Evolutionary conservation across 208 protist species (phyloP), one percentile per base, ranked within the genome.

Genomic region (Acanthamoeba divionensis): DNA sequence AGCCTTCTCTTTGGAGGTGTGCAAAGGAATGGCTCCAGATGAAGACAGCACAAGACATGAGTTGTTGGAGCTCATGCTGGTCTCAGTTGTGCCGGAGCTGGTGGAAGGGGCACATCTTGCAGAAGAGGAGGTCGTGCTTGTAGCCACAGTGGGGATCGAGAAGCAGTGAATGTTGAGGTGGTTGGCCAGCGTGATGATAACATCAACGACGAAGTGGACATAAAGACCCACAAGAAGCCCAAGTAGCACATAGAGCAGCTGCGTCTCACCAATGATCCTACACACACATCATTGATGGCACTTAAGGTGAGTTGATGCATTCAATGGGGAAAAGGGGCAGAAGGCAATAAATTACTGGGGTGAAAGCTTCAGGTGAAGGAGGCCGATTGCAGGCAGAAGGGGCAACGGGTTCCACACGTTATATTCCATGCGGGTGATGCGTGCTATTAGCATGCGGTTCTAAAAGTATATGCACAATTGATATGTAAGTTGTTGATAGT

Each of bases 391-490:
- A 21, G 77, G 52, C 12, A 86, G 45, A 33, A 66, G 31, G 10
- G 47, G 77, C 33, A 86, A 3, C 13, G 52, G 77, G 52, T 86
- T 86, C 77, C 77, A 86, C 31, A 86, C 54, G 77, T 86, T 86
- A 55, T 86, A 86, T 36, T 86, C 77, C 10, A 33, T 65, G 77
- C 77, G 77, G 18, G 54, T 86, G 77, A 86, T 86, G 77, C 77
- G 77, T 10, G 77, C 77, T 15, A 86, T 86, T 26, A 86, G 52
- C 54, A 86, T 66, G 18, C 77, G 77, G 54, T 86, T 86, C 77
- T 86, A 36, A 5, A 2, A 10, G 47, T 18, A 8, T 26, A 63
- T n/a, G 31, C 8, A 4, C 31, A 8, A 38, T 73, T 38, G 3
- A 48, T 33, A 38, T 73, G 65, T 73, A 9, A 6, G 10, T 9